Percentiles rank a stretch among this genome's conserved stretches.
phyloP scores from a whole-genome alignment of 2,329 filamentous ascomycete species.

The Aspergillus arachidicola region DNA sequence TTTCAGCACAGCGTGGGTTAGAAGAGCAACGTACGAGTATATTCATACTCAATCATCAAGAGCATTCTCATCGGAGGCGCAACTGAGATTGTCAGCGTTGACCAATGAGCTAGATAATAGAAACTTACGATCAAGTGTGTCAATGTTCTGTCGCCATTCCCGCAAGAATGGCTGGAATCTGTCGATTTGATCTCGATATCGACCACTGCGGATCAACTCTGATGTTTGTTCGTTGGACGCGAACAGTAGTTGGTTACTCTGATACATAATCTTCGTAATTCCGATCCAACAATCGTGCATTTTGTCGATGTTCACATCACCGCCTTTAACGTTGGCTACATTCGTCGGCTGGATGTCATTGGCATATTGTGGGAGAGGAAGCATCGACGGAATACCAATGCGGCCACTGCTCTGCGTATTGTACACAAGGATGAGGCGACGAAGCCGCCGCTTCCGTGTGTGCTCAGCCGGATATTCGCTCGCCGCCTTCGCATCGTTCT shows the following conservation, averaged over 20 bases:
- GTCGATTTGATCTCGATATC: slow-evolving; percentile 78
- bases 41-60: slow-evolving; percentile 91
- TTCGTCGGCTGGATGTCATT: slow-evolving; percentile 39
- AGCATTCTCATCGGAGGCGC: slow-evolving; percentile 69
- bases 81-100: slow-evolving; percentile 40
- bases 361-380: slow-evolving; percentile 60
- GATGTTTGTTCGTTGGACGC: slow-evolving; percentile 84
- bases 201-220: slow-evolving; percentile 81
- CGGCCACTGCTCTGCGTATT: slow-evolving; percentile 91
- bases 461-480: slow-evolving; percentile 60
- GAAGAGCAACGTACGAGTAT: slow-evolving; percentile 64
- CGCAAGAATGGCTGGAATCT: slow-evolving; percentile 77
- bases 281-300: slow-evolving; percentile 87
- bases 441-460: slow-evolving; percentile 79
- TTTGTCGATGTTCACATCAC: slow-evolving; percentile 52
- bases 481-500: slow-evolving; percentile 69
- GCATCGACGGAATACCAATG: slow-evolving; percentile 90
- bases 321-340: slow-evolving; percentile 30
- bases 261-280: slow-evolving; percentile 89
- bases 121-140: slow-evolving; percentile 64
- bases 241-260: slow-evolving; percentile 87
- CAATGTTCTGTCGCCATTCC: slow-evolving; percentile 81
- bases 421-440: slow-evolving; percentile 85
- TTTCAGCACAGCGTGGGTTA: slow-evolving; percentile 5
- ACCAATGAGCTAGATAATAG: not conserved